Conservation (phyloP, 495 filamentous ascomycete species). For the Umbilicaria muhlenbergii region DNA sequence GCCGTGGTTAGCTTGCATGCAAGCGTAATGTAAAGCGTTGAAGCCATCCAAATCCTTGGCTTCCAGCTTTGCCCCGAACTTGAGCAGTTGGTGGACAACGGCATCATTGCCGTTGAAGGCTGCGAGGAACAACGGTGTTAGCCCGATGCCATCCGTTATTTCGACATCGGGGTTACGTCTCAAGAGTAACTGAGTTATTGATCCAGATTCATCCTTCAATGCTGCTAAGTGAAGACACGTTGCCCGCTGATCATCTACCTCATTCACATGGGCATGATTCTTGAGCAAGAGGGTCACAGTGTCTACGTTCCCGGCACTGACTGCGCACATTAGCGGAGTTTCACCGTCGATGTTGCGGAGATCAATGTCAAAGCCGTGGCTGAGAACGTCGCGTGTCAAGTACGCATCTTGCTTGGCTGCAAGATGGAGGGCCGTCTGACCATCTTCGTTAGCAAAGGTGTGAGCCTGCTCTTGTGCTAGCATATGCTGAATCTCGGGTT, state of each 20-base stretch:
- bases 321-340: slow-evolving; percentile 3
- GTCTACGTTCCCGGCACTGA: slow-evolving; percentile 2
- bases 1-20: slow-evolving; percentile 1
- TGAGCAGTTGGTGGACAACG: not conserved
- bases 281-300: slow-evolving; percentile 1
- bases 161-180: slow-evolving; percentile 3
- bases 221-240: slow-evolving; percentile 2
- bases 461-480: slow-evolving; percentile 2
- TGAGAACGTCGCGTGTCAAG: not conserved
- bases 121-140: slow-evolving; percentile 2
- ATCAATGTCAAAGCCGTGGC: not conserved
- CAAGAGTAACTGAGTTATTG: slow-evolving; percentile 5
- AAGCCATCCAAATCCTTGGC: slow-evolving; percentile 1
- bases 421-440: slow-evolving; percentile 4
- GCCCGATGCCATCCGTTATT: not conserved
- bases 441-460: slow-evolving; percentile 1
- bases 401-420: slow-evolving; percentile 2
- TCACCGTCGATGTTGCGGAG: slow-evolving; percentile 1
- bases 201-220: not conserved
- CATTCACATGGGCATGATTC: not conserved
- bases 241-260: not conserved
- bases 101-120: slow-evolving; percentile 3
- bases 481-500: slow-evolving; percentile 4
- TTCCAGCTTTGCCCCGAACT: not conserved
- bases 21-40: slow-evolving; percentile 4